A percentile compares a stretch with the other conserved stretches of the same genome.
These are phyloP conservation scores for Thelonectria rubi DNA, from an alignment of 2,329 filamentous ascomycete genomes.

Conservation along the genomic window DNA sequence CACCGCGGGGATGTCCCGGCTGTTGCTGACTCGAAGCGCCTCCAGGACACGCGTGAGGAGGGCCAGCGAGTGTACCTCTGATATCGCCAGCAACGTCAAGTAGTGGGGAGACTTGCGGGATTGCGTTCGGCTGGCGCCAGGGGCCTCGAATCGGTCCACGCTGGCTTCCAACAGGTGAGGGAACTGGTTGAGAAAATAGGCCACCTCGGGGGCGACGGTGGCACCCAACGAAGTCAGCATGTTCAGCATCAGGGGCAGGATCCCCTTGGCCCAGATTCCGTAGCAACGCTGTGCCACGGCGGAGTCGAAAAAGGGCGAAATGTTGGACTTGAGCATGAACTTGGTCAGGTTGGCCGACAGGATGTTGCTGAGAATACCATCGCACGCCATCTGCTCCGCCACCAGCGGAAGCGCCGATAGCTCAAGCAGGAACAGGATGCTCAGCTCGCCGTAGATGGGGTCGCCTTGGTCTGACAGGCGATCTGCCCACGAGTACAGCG, in stretches of 20 bases:
- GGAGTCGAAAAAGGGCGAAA: constrained; percentile 81
- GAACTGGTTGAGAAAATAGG: constrained; percentile 90
- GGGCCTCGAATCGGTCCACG: constrained; percentile 74
- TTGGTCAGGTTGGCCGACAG: constrained; percentile 81
- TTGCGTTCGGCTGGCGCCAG: constrained; percentile 62
- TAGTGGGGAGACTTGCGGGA: constrained; percentile 63
- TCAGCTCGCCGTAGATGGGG: constrained; percentile 93
- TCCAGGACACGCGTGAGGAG: constrained; percentile 78
- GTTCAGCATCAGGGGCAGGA: constrained; percentile 89
- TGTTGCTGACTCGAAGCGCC: constrained; percentile 70
- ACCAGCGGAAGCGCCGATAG: constrained; percentile 82
- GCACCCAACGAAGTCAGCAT: constrained; percentile 83
- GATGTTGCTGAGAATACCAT: constrained; percentile 82
- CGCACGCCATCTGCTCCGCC: constrained; percentile 89
- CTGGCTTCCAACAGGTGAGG: constrained; percentile 79
- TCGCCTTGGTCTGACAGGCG: constrained; percentile 80
- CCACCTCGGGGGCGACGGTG: constrained; percentile 84
- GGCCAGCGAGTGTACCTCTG: constrained; percentile 81
- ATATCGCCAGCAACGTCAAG: constrained; percentile 76
- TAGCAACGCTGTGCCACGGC: constrained; percentile 78
- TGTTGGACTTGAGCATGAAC: constrained; percentile 75
- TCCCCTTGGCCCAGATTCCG: constrained; percentile 86
- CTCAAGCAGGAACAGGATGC: constrained; percentile 86
- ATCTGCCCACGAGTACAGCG: constrained; percentile 94
- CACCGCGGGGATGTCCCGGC: constrained; percentile 76